These are phyloP conservation scores for Pestalotiopsis sp. DNA, from an alignment of 2,329 filamentous ascomycete genomes.

Conservation along the genomic window DNA sequence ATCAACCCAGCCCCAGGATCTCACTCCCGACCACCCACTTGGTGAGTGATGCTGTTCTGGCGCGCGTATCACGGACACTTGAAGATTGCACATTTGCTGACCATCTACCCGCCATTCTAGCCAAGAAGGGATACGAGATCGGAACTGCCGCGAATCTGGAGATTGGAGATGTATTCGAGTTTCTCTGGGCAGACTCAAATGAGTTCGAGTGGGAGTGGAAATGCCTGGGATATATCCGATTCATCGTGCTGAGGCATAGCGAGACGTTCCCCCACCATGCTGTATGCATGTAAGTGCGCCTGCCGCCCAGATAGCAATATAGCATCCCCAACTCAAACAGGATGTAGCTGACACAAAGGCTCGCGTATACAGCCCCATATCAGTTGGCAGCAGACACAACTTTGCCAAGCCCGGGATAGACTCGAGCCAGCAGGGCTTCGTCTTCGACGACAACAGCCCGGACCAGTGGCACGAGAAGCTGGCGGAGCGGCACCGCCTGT, in stretches of 20 bases:
- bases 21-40: constrained; percentile 3
- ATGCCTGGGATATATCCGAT: constrained; percentile 37
- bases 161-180: constrained; percentile 39
- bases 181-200: constrained; percentile 37
- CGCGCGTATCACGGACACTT: neutral
- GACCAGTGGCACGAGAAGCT: constrained; percentile 30
- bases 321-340: neutral
- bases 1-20: neutral
- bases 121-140: constrained; percentile 37
- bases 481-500: constrained; percentile 26
- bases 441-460: constrained; percentile 28
- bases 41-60: neutral
- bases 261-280: constrained; percentile 36
- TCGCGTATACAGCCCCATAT: constrained; percentile 30
- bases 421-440: constrained; percentile 34
- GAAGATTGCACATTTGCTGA: neutral
- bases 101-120: constrained; percentile 17
- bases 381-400: constrained; percentile 33
- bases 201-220: constrained; percentile 41
- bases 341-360: neutral
- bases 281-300: constrained; percentile 34
- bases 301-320: neutral
- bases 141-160: constrained; percentile 34
- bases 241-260: constrained; percentile 38
- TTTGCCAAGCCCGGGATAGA: constrained; percentile 40